These are phyloP conservation scores for Suhomyces kunorum DNA, from an alignment of 1,139 yeast species.

Conservation along the genomic window DNA sequence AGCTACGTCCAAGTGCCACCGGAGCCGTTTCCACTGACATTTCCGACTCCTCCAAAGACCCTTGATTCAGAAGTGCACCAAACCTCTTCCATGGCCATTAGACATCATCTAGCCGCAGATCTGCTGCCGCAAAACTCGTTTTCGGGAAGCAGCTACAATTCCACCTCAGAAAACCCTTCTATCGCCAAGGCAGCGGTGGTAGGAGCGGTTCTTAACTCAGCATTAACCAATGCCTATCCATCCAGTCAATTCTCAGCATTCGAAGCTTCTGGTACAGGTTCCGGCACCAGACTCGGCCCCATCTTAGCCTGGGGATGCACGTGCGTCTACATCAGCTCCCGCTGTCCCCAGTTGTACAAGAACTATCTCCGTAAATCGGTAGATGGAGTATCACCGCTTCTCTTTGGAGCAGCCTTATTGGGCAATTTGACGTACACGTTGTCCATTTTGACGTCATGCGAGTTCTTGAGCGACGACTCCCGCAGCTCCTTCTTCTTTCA, in stretches of 20 bases:
- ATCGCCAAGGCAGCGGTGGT: conserved; percentile 17
- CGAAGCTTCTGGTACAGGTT: not conserved
- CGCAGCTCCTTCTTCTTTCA: conserved; percentile 54
- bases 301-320: conserved; percentile 84
- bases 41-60: conserved; percentile 14
- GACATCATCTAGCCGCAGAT: conserved; percentile 2
- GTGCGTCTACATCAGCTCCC: conserved; percentile 67
- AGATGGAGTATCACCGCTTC: conserved; percentile 76
- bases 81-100: conserved; percentile 7
- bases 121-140: conserved; percentile 8
- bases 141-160: conserved; percentile 26
- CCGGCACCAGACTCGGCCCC: conserved; percentile 14
- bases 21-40: conserved; percentile 8
- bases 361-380: conserved; percentile 78
- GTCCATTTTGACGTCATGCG: conserved; percentile 63
- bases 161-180: conserved; percentile 20
- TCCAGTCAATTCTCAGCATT: conserved; percentile 6
- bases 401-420: conserved; percentile 74
- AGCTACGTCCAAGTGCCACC: conserved; percentile 10
- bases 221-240: conserved; percentile 27
- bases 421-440: conserved; percentile 83
- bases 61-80: conserved; percentile 10
- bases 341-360: conserved; percentile 82
- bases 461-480: conserved; percentile 33
- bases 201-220: conserved; percentile 27